phyloP scores from a whole-genome alignment of 768 basidiomycete species.

The Suillus bovinus region DNA sequence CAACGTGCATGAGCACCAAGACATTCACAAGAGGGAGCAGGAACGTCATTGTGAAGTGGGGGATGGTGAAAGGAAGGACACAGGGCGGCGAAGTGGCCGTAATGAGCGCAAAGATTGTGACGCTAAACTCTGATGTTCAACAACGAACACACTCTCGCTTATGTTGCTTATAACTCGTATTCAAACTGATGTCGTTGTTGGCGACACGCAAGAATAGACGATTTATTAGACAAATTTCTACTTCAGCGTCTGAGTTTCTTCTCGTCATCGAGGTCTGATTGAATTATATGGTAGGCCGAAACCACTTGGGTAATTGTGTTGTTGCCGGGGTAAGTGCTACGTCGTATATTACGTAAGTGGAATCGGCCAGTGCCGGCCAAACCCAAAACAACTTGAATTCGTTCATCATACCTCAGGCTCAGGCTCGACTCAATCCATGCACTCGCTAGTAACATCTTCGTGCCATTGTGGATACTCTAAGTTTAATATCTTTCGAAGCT shows the following conservation, averaged over 20 bases:
- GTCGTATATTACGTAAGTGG: too few species aligned
- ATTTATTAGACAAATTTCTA: background rate
- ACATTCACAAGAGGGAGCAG: background rate
- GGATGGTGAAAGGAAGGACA: background rate
- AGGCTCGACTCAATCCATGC: too few species aligned
- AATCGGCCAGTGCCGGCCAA: too few species aligned
- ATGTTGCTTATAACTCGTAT: background rate
- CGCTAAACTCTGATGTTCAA: slow-evolving; percentile 24
- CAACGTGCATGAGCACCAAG: background rate
- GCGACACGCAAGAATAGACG: background rate
- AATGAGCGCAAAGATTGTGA: slow-evolving; percentile 9
- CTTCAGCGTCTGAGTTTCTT: background rate
- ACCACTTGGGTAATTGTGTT: too few species aligned
- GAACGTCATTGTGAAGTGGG: background rate
- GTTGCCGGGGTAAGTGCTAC: too few species aligned
- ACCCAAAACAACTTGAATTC: too few species aligned
- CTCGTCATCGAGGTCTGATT: too few species aligned
- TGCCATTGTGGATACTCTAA: too few species aligned
- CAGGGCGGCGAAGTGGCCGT: background rate
- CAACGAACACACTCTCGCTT: background rate
- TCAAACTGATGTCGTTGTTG: background rate
- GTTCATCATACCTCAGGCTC: too few species aligned
- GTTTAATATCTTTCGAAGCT: too few species aligned
- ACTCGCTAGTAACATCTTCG: too few species aligned
- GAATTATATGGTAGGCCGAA: too few species aligned